Evolutionary conservation across 306 rosid genomes (phyloP), one percentile per base, ranked within the genome.

Genomic region (Sicyos baderoa): DNA sequence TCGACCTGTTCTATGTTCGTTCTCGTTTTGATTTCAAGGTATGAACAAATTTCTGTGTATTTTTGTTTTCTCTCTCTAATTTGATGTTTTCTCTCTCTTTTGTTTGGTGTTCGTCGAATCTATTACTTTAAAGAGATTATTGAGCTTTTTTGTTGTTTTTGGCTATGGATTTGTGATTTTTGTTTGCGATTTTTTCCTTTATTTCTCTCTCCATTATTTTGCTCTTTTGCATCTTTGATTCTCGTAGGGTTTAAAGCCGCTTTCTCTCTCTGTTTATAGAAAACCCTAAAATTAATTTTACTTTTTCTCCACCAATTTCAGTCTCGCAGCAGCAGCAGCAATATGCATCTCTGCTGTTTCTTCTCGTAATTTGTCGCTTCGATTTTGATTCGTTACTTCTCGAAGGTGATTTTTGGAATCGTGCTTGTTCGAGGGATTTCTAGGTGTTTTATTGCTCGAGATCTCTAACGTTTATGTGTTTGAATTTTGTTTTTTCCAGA

Each of bases 241-340:
- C n/a, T n/a, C 37, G 76, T 52, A 72, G 84, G 85, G 70, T 74
- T 82, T 86, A 88, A 81, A 89, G 96, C 75, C 83, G 82, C 81
- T 85, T 86, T 89, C 76, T 12, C 14, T 81, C 76, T n/a, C n/a
- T n/a, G n/a, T n/a, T n/a, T n/a, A n/a, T n/a, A n/a, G 72, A 45
- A 81, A 59, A 71, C 23, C 64, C 61, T 5, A 63, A 48, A 29
- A 44, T 79, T 80, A 45, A 77, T 62, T 72, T 72, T 40, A 42
- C 86, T 35, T 56, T 67, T 29, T 29, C 35, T 70, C 71, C n/a
- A n/a, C n/a, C n/a, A n/a, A n/a, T n/a, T n/a, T n/a, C n/a, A n/a
- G n/a, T n/a, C n/a, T n/a, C n/a, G n/a, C n/a, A n/a, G n/a, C n/a
- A n/a, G n/a, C n/a, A n/a, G n/a, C n/a, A n/a, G n/a, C n/a, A n/a